These are phyloP conservation scores for Kodamaea arcana DNA, from an alignment of 1,139 yeast species.

Conservation along the genomic window DNA sequence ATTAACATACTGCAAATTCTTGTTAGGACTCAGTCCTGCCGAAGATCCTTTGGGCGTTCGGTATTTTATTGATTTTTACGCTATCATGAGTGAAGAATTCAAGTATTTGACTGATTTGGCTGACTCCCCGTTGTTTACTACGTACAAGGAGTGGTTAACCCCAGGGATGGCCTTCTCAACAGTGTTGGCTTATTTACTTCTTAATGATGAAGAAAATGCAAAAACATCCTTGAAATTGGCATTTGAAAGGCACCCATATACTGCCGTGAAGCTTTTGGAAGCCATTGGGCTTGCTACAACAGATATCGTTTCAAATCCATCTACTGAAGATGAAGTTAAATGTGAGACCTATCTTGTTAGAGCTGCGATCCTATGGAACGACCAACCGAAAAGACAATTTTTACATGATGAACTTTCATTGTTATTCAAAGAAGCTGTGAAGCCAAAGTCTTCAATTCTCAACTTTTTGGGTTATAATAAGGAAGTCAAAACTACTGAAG, in stretches of 20 bases:
- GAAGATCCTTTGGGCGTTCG: slow-evolving; percentile 86
- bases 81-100: slow-evolving; percentile 63
- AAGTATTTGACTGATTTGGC: slow-evolving; percentile 56
- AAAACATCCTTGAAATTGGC: slow-evolving; percentile 45
- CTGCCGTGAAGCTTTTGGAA: slow-evolving; percentile 51
- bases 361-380: slow-evolving; percentile 49
- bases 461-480: slow-evolving; percentile 15
- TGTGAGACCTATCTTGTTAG: slow-evolving; percentile 53
- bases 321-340: slow-evolving; percentile 23
- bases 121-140: slow-evolving; percentile 50
- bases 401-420: slow-evolving; percentile 40
- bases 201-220: slow-evolving; percentile 43
- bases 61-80: slow-evolving; percentile 76
- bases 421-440: slow-evolving; percentile 24
- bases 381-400: slow-evolving; percentile 41
- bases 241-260: slow-evolving; percentile 53
- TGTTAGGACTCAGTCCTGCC: slow-evolving; percentile 66
- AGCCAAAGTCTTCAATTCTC: slow-evolving; percentile 12
- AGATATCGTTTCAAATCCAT: slow-evolving; percentile 15
- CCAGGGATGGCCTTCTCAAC: slow-evolving; percentile 70
- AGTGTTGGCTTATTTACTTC: slow-evolving; percentile 54
- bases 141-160: slow-evolving; percentile 65
- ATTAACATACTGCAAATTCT: slow-evolving; percentile 64
- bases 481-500: slow-evolving; percentile 18
- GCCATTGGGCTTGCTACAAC: slow-evolving; percentile 31